Base-by-base conservation (phyloP, 2,329 filamentous ascomycete species). In the Trichophyton equinum region DNA sequence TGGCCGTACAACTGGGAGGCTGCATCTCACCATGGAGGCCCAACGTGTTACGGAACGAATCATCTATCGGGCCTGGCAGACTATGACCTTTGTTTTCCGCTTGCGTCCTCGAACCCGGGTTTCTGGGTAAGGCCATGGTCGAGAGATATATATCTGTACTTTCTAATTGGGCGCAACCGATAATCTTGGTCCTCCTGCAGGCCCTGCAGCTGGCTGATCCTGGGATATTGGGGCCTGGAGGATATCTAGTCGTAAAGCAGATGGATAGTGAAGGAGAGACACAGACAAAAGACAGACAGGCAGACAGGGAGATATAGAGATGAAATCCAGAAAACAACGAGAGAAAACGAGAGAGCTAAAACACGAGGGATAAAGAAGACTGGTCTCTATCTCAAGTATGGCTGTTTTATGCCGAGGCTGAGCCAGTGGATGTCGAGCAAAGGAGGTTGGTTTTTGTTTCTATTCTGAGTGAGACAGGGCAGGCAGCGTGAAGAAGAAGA, bases 1-100 rank as follows among this genome's bases (percentile, higher is more conserved):
- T 72, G 63, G 73, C 73, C 63, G 77, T 75, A 66, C 75, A 76
- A 60, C 76, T 76, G 65, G 79, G 76, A 61, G 79, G 75, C 63
- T 83, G 82, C 72, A 81, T 78, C 65, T 83, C 79, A 71, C 85
- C 77, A 69, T 82, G 85, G 70, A 84, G 79, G 68, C 84, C 81
- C 76, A 86, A 85, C 72, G 85, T 77, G 70, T 81, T 80, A 72
- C 81, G 80, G 72, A 79, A 79, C 62, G 82, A 76, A 69, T 84
- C 82, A 63, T 78, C 74, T 58, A 73, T 73, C 71, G 69, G 68
- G 68, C 69, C 67, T 65, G 71, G 60, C 62, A 67, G 57, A 36
- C 62, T 56, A 47, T 59, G 61, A 59, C 59, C 61, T 65, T 64
- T 62, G 62, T 62, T 55, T 61, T 62, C 63, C 63, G 64, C 62